Evolutionary conservation across 306 rosid species (phyloP).

Genomic region (Pueraria montana): DNA sequence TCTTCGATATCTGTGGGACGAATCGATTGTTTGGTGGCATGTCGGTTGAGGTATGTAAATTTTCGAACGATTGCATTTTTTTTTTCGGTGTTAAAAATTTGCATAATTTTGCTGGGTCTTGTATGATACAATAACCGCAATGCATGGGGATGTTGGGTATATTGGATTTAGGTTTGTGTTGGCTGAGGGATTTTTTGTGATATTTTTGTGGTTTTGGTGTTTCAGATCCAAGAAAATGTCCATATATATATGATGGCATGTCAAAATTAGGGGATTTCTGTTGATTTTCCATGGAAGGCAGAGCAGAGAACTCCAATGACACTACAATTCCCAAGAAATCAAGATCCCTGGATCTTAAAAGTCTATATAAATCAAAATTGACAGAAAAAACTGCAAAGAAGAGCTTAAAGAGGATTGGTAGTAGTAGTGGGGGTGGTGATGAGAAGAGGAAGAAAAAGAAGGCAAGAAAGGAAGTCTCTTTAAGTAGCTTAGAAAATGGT

Average conservation of each 20-base stretch:
- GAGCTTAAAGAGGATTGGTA: constrained; percentile 66
- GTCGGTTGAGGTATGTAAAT: constrained; percentile 65
- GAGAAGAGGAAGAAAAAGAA: constrained; percentile 65
- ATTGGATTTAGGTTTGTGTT: constrained; percentile 55
- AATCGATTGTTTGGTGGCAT: constrained; percentile 44
- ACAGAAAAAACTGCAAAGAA: constrained; percentile 50
- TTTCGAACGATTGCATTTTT: neutral
- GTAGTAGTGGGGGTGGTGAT: constrained; percentile 54
- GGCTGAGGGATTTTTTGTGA: constrained; percentile 42
- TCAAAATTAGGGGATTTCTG: constrained; percentile 65
- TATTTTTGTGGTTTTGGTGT: constrained; percentile 41
- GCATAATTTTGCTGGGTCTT: constrained; percentile 37
- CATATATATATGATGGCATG: constrained; percentile 73
- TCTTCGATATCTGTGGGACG: constrained; percentile 52
- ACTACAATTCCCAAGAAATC: constrained; percentile 71
- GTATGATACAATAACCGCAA: constrained; percentile 38
- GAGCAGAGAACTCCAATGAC: constrained; percentile 73
- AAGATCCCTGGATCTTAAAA: constrained; percentile 88
- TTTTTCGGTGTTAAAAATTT: neutral
- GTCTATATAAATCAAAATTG: constrained; percentile 70
- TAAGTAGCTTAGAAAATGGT: constrained; percentile 82
- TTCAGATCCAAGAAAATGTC: constrained; percentile 76
- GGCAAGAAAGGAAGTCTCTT: constrained; percentile 72
- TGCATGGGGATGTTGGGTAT: constrained; percentile 55
- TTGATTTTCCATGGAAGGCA: constrained; percentile 81